Percentiles rank a stretch among this genome's conserved stretches.
Conservation (phyloP, 2,329 filamentous ascomycete species). For the Colletotrichum karsti region DNA sequence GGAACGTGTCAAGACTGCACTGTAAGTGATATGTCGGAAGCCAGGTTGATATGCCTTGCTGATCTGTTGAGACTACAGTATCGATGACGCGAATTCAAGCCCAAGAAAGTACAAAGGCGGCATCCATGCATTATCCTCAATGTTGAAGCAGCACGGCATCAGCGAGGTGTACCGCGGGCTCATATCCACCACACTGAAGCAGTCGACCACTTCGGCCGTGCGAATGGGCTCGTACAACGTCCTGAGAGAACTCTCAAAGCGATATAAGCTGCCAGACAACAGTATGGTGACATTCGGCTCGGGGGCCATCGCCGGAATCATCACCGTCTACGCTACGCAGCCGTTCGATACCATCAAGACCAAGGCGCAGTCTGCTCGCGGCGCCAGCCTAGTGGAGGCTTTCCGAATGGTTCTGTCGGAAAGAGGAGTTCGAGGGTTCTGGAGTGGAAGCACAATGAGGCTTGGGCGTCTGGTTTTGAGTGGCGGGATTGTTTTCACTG, state of each 20-base stretch:
- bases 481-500: conserved; percentile 73
- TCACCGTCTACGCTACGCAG: conserved; percentile 68
- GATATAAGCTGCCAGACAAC: conserved; percentile 30
- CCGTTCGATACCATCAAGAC: conserved; percentile 74
- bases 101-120: conserved; percentile 39
- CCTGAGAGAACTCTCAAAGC: conserved; percentile 43
- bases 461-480: conserved; percentile 70
- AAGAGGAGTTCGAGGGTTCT: conserved; percentile 68
- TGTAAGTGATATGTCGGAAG: conserved; percentile 48
- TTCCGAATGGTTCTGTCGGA: conserved; percentile 62
- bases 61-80: too few species aligned
- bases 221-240: conserved; percentile 59
- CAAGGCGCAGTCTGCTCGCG: conserved; percentile 65
- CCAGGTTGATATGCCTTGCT: too few species aligned
- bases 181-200: conserved; percentile 54
- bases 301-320: conserved; percentile 66
- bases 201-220: conserved; percentile 55
- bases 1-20: conserved; percentile 73
- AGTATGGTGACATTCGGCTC: conserved; percentile 64
- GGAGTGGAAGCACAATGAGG: conserved; percentile 75
- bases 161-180: conserved; percentile 53
- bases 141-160: conserved; percentile 49
- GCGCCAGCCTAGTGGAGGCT: conserved; percentile 65
- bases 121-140: conserved; percentile 39
- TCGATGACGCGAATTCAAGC: conserved; percentile 44